Evolutionary conservation across 2,329 filamentous ascomycete species (phyloP).

Genomic region (Elsinoe ampelina): DNA sequence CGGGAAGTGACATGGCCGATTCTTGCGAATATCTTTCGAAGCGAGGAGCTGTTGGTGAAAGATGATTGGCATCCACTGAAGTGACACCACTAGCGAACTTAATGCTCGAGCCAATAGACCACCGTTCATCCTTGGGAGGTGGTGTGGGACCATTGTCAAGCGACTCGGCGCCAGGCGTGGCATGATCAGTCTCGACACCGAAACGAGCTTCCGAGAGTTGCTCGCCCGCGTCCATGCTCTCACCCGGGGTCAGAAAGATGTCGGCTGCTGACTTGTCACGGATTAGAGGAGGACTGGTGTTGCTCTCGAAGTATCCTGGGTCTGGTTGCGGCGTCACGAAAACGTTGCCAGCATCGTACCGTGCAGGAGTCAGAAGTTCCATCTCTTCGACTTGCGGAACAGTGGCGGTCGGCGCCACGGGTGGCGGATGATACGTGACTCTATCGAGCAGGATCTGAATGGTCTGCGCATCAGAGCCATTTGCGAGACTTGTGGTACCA

Average conservation of each 20-base stretch:
- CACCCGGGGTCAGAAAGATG: not conserved
- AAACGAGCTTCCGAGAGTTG: not conserved
- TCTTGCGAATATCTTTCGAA: slow-evolving; percentile 8
- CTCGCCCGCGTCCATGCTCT: slow-evolving; percentile 4
- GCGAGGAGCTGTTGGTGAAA: not conserved
- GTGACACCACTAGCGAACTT: not conserved
- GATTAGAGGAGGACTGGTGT: not conserved
- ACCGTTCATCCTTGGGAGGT: slow-evolving; percentile 4
- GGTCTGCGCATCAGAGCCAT: slow-evolving; percentile 27
- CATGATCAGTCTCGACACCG: not conserved
- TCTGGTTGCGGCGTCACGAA: not conserved
- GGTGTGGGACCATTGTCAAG: slow-evolving; percentile 4
- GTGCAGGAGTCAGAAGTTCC: slow-evolving; percentile 18
- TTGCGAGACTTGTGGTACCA: slow-evolving; percentile 12
- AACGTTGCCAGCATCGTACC: not conserved
- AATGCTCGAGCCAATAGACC: not conserved
- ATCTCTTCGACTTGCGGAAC: slow-evolving; percentile 20
- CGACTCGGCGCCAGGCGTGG: slow-evolving; percentile 5
- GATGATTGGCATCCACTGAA: not conserved
- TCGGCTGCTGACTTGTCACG: not conserved
- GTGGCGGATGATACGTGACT: slow-evolving; percentile 17
- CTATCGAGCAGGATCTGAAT: slow-evolving; percentile 28
- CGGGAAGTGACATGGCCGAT: slow-evolving; percentile 6
- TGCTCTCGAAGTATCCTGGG: slow-evolving; percentile 3
- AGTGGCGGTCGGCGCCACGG: not conserved